phyloP scores from a whole-genome alignment of 2,329 filamentous ascomycete species.

The Penicillium frequentans region DNA sequence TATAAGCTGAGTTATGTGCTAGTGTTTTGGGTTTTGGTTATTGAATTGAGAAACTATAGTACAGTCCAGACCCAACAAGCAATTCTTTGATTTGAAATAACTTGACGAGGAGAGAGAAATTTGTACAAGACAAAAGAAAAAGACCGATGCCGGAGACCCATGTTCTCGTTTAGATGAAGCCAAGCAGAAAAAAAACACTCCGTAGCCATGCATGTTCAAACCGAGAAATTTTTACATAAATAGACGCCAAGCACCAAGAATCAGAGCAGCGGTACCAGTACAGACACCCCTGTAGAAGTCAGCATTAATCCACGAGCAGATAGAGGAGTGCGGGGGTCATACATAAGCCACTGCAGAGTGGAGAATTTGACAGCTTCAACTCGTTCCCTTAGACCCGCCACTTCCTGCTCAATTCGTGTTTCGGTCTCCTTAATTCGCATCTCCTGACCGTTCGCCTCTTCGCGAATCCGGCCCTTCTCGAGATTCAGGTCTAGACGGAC shows the following conservation, averaged over 20 bases:
- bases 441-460: constrained; percentile 95
- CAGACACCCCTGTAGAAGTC: constrained; percentile 57
- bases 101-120: not conserved
- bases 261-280: constrained; percentile 64
- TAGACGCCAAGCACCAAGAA: constrained; percentile 67
- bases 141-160: not conserved
- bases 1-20: not conserved
- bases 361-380: constrained; percentile 97
- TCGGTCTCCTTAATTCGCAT: constrained; percentile 99
- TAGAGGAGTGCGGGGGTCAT: constrained; percentile 47
- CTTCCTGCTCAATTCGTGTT: constrained; percentile 97
- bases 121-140: constrained; percentile 13
- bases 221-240: constrained; percentile 52
- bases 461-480: constrained; percentile 92
- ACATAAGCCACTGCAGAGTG: constrained; percentile 97
- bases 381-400: constrained; percentile 83
- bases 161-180: not conserved
- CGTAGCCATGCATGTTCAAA: constrained; percentile 18
- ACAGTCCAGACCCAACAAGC: not conserved
- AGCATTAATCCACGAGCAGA: constrained; percentile 26
- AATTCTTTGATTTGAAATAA: not conserved
- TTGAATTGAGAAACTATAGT: not conserved
- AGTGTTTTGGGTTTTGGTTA: not conserved
- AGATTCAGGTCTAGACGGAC: constrained; percentile 91
- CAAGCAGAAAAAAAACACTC: constrained; percentile 12